Evolutionary conservation across 1,284 basidiomycete species (phyloP).

Genomic region (Leccinum fallax): DNA sequence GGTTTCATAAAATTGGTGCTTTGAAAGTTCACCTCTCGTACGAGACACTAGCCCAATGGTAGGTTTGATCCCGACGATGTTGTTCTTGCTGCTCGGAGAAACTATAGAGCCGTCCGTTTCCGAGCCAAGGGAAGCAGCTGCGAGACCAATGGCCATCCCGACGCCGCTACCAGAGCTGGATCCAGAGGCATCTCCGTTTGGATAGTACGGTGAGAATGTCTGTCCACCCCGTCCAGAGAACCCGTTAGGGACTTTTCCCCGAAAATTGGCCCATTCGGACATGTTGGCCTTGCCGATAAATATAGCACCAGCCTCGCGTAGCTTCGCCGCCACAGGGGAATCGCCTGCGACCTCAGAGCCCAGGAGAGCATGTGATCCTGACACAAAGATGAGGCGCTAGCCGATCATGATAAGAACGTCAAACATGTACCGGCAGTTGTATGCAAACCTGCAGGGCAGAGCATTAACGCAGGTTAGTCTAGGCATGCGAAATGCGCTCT

Average conservation of each 20-base stretch:
- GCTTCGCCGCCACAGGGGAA: slow-evolving; percentile 57
- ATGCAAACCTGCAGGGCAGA: slow-evolving; percentile 55
- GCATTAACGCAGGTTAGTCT: slow-evolving; percentile 7
- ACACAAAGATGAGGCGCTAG: background rate
- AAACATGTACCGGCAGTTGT: slow-evolving; percentile 47
- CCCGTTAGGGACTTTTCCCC: slow-evolving; percentile 48
- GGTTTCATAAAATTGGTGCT: background rate
- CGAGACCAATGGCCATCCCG: slow-evolving; percentile 50
- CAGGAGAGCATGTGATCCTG: slow-evolving; percentile 58
- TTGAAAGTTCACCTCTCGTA: slow-evolving; percentile 40
- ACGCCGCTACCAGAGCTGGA: slow-evolving; percentile 56
- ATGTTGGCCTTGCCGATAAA: slow-evolving; percentile 54
- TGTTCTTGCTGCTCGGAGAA: slow-evolving; percentile 43
- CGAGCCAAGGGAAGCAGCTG: slow-evolving; percentile 50
- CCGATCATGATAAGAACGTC: background rate
- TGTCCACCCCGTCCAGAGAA: slow-evolving; percentile 57
- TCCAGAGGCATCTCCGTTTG: slow-evolving; percentile 50
- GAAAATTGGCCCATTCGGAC: slow-evolving; percentile 54
- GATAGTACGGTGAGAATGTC: slow-evolving; percentile 50
- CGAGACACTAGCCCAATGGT: slow-evolving; percentile 54
- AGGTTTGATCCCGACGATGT: slow-evolving; percentile 55
- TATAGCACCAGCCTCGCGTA: slow-evolving; percentile 58
- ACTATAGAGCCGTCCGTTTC: slow-evolving; percentile 57
- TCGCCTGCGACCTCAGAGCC: slow-evolving; percentile 63
- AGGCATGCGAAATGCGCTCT: slow-evolving; percentile 35